Base-by-base conservation (phyloP, 441 rosid genomes). In the Raphanus hybrid region DNA sequence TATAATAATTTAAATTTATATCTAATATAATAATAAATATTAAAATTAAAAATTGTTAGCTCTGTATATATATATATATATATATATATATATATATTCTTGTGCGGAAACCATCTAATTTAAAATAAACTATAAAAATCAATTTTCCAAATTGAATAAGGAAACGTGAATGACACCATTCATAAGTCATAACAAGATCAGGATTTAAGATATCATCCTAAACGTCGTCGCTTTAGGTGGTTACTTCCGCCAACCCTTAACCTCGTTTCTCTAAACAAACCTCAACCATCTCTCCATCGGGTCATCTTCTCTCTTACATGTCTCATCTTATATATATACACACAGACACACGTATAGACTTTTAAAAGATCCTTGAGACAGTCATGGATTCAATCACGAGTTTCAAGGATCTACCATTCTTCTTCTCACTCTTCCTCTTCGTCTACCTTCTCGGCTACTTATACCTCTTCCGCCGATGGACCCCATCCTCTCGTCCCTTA, bases 391-490 rank as follows among this genome's bases (percentile, higher is more conserved):
- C 27, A 64, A 55, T 54, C 1, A 54, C 70, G 3, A 15, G 6
- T 26, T 61, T 11, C 27, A 67, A 18, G 57, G 73, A 75, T 34
- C 90, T 90, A 5, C 88, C 88, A 39, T 63, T 84, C 9, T 87
- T 90, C 81, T 85, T 91, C 69, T 63, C 87, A 26, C 64, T 84
- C 82, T 92, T 95, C 84, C 37, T 91, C 66, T 16, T 81, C 76
- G 70, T 87, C 61, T 92, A 95, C 73, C 80, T 87, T 67, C 1
- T 77, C 26, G 91, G 92, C 6, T 85, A 87, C 74, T 84, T 80
- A 74, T 14, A 84, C 67, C 37, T 92, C 55, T 95, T 95, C 91
- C 88, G 89, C 1, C 59, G 64, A 29, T 95, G 98, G 97, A 62
- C 43, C 70, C 83, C 88, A 37, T 54, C 76, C 29, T 64, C 84